phyloP scores from a whole-genome alignment of 2,329 filamentous ascomycete species.

The Alternaria triticimaculans region DNA sequence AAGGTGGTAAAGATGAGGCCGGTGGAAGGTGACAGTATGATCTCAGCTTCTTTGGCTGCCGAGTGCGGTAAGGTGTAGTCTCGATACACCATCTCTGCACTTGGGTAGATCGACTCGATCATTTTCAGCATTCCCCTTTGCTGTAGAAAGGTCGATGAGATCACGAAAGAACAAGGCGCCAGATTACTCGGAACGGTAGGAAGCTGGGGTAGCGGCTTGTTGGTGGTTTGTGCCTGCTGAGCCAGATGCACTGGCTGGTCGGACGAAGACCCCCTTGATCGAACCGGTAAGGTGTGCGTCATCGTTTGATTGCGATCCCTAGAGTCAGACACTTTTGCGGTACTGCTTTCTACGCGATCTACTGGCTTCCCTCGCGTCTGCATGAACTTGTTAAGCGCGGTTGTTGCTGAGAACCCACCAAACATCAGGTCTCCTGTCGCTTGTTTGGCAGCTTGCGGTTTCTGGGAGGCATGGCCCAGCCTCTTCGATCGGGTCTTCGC shows the following conservation, averaged over 20 bases:
- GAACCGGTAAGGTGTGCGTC: not conserved
- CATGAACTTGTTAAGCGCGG: slow-evolving; percentile 60
- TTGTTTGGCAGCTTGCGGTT: not conserved
- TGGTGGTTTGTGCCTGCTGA: not conserved
- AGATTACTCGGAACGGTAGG: slow-evolving; percentile 24
- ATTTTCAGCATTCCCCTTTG: slow-evolving; percentile 58
- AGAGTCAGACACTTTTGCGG: not conserved
- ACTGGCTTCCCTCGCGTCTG: slow-evolving; percentile 50
- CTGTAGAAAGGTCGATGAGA: slow-evolving; percentile 57
- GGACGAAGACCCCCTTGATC: not conserved
- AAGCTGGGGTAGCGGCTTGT: slow-evolving; percentile 29
- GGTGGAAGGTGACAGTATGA: slow-evolving; percentile 71
- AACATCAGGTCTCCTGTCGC: slow-evolving; percentile 37
- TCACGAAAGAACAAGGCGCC: slow-evolving; percentile 54
- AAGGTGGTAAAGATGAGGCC: slow-evolving; percentile 75
- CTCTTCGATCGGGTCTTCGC: not conserved
- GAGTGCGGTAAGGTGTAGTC: slow-evolving; percentile 56
- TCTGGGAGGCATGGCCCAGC: not conserved
- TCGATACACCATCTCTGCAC: slow-evolving; percentile 64
- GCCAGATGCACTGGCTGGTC: not conserved
- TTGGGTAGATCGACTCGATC: slow-evolving; percentile 59
- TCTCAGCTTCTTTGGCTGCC: slow-evolving; percentile 67
- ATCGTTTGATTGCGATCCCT: too few species aligned
- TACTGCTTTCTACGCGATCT: not conserved
- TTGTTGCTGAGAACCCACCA: slow-evolving; percentile 50